Conservation (phyloP, 495 filamentous ascomycete genomes). For the Aspergillus campestris region DNA sequence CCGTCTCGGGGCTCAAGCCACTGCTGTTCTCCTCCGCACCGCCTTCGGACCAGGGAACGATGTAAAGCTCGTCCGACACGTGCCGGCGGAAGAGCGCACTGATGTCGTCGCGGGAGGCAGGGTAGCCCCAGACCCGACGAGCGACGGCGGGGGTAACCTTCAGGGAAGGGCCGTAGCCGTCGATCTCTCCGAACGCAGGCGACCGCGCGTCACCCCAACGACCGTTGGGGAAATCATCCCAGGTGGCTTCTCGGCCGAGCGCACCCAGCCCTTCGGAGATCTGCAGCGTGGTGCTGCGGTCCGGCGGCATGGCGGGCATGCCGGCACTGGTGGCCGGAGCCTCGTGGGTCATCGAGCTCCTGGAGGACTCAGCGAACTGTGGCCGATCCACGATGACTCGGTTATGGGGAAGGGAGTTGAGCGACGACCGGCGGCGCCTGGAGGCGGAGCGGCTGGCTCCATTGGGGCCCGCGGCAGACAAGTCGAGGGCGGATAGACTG, state of each 20-base stretch:
- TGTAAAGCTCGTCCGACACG: constrained; percentile 60
- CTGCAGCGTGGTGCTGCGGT: constrained; percentile 71
- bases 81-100: constrained; percentile 70
- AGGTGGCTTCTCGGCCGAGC: constrained; percentile 92
- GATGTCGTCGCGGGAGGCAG: constrained; percentile 59
- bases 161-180: constrained; percentile 86
- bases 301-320: constrained; percentile 33
- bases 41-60: constrained; percentile 90
- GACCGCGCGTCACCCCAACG: constrained; percentile 89
- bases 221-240: constrained; percentile 98
- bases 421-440: constrained; percentile 41
- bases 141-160: constrained; percentile 75
- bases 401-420: constrained; percentile 60
- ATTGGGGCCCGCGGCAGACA: constrained; percentile 24
- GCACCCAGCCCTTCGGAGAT: constrained; percentile 88
- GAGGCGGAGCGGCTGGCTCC: constrained; percentile 22
- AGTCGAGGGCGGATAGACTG: constrained; percentile 28
- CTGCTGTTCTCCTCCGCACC: constrained; percentile 46
- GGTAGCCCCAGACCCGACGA: constrained; percentile 73
- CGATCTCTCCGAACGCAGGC: constrained; percentile 89
- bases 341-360: constrained; percentile 41
- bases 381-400: constrained; percentile 65
- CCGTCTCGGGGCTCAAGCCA: constrained; percentile 66
- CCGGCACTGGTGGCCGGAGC: constrained; percentile 42
- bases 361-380: constrained; percentile 25